Conservation (phyloP, 2,329 filamentous ascomycete genomes). For the Didymella glomerata region DNA sequence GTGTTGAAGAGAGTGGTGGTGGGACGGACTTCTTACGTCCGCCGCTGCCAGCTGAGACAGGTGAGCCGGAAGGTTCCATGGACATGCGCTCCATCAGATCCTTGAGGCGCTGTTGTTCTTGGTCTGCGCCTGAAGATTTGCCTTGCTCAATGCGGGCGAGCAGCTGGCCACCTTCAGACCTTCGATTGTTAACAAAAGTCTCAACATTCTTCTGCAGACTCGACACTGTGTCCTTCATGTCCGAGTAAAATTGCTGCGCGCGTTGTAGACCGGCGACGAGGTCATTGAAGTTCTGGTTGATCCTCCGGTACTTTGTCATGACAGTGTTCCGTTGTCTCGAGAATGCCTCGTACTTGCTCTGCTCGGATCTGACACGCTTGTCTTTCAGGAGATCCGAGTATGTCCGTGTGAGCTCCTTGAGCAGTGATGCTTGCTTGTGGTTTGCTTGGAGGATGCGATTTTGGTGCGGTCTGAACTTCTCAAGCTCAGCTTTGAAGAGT, state of each 20-base stretch:
- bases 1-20: constrained; percentile 48
- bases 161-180: constrained; percentile 89
- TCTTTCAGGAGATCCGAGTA: constrained; percentile 92
- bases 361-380: constrained; percentile 90
- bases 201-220: constrained; percentile 96
- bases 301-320: constrained; percentile 85
- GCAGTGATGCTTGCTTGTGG: constrained; percentile 90
- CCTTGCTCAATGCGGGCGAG: constrained; percentile 87
- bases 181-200: constrained; percentile 92
- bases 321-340: constrained; percentile 83
- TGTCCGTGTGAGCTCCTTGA: constrained; percentile 90
- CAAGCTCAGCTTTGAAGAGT: constrained; percentile 93
- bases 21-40: constrained; percentile 51
- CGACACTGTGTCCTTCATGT: constrained; percentile 94
- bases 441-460: constrained; percentile 90
- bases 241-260: constrained; percentile 90
- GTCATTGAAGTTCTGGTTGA: constrained; percentile 92
- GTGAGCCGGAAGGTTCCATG: constrained; percentile 66
- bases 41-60: constrained; percentile 40
- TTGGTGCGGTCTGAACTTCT: constrained; percentile 95
- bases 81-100: constrained; percentile 96
- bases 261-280: constrained; percentile 84
- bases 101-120: constrained; percentile 84
- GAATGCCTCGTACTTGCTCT: constrained; percentile 91
- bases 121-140: constrained; percentile 75